Evolutionary conservation across 169 alveolate species (phyloP), one percentile per base, ranked within the genome.

Genomic region (Cryptosporidium sp.): DNA sequence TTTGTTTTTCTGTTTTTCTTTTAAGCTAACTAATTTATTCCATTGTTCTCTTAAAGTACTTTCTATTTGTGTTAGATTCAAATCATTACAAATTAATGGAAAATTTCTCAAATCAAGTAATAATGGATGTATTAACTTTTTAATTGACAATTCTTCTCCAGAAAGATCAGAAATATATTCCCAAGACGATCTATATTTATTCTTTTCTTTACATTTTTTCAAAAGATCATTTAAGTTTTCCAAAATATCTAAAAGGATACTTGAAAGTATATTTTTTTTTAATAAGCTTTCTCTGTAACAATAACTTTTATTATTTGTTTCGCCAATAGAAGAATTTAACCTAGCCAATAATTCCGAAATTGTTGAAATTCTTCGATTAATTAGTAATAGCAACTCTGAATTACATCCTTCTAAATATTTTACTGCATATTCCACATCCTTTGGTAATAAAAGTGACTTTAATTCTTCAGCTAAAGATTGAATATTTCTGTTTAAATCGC

Each of bases 161-260:
- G 7, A 2, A 44, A 71, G 23, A 21, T 21, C 7, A 1, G 42
- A 2, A 8, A 71, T 33, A 71, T 71, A 18, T 18, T 7, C n/a
- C 86, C 86, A 73, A 23, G 86, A 61, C 16, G 16, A 2, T 37
- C 35, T 51, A 18, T 73, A 73, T 35, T 73, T 73, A 37, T 73
- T 73, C 7, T 33, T 9, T 16, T 53, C 21, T 42, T 48, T 73
- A n/a, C 86, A 73, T 14, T 9, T 52, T 2, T 9, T 31, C 37
- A 73, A 58, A 56, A 8, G 53, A n/a, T 16, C 2, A n/a, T 26
- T 21, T 14, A 53, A 16, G 18, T 6, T 39, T 18, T 21, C 37
- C 23, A 29, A 45, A 26, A 56, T 16, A 18, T 3, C 16, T 33
- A 9, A 14, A 5, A 73, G 12, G 1, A 73, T 29, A 56, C 1